Conservation (phyloP, 2,329 filamentous ascomycete genomes). For the Amauroascus niger region DNA sequence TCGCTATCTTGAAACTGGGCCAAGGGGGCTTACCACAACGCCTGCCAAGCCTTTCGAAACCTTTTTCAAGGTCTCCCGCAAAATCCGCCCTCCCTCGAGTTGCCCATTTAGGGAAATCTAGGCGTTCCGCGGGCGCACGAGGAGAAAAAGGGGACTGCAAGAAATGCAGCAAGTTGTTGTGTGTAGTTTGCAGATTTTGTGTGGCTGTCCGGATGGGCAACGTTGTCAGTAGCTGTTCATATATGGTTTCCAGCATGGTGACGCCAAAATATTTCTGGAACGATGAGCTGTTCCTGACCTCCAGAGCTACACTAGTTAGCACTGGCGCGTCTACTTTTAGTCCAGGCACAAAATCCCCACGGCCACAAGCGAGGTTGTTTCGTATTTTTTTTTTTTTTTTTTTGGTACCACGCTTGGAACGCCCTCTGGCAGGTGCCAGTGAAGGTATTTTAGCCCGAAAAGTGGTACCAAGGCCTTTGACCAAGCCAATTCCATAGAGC, state of each 20-base stretch:
- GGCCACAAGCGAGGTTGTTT: constrained; percentile 10
- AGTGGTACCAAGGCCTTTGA: neutral
- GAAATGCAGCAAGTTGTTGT: neutral
- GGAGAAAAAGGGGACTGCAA: neutral
- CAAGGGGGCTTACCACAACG: neutral
- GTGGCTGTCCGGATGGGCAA: neutral
- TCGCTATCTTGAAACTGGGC: neutral
- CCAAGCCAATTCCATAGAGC: neutral
- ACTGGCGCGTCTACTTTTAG: constrained; percentile 7
- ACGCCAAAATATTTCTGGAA: neutral
- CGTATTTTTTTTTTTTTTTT: constrained; percentile 12
- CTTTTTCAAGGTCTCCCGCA: neutral
- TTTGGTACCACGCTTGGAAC: constrained; percentile 11
- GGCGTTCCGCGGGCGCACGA: neutral
- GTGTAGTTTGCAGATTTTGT: neutral
- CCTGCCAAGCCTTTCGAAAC: constrained; percentile 7
- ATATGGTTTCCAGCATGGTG: neutral
- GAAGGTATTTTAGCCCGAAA: neutral
- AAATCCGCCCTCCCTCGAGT: neutral
- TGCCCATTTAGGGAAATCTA: constrained; percentile 4
- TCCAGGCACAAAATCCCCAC: constrained; percentile 4
- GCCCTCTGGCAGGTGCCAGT: neutral
- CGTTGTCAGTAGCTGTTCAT: neutral
- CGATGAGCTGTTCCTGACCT: neutral
- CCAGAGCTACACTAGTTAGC: neutral